Evolutionary conservation across 129 eudicot species (phyloP).

Genomic region (Tagetes patula): DNA sequence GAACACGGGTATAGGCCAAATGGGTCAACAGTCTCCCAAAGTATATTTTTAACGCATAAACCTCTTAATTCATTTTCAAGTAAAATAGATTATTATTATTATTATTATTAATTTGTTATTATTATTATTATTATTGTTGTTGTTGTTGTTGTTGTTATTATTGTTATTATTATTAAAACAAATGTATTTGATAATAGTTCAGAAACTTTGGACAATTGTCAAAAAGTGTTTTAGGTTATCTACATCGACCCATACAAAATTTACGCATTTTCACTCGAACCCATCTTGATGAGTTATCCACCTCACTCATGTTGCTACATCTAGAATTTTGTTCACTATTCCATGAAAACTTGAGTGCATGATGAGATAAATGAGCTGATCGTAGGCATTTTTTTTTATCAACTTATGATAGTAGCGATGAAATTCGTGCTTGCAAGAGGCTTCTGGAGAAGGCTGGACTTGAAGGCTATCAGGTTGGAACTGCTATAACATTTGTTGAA

Average conservation of each 20-base stretch:
- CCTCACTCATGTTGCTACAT: neutral
- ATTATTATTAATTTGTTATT: no score
- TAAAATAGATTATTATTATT: neutral
- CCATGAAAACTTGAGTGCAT: slow-evolving; percentile 17
- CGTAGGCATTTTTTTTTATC: slow-evolving; percentile 24
- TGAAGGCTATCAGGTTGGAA: slow-evolving; percentile 87
- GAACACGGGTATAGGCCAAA: neutral
- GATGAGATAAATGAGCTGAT: slow-evolving; percentile 16
- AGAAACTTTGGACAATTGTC: neutral
- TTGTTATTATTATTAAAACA: neutral
- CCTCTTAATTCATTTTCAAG: neutral
- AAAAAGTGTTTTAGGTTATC: neutral
- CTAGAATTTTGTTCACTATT: slow-evolving; percentile 10
- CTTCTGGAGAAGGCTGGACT: slow-evolving; percentile 88
- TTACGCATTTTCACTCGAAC: neutral
- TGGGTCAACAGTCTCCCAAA: neutral
- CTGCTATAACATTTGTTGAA: neutral
- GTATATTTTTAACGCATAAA: neutral
- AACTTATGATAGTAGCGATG: slow-evolving; percentile 60
- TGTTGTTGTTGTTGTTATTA: no score
- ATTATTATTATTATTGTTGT: no score
- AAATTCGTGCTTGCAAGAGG: slow-evolving; percentile 75
- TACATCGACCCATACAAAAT: neutral
- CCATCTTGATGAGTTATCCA: neutral
- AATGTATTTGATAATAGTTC: neutral